phyloP scores from a whole-genome alignment of 2,329 filamentous ascomycete genomes.

The Aspergillus fumigatus region DNA sequence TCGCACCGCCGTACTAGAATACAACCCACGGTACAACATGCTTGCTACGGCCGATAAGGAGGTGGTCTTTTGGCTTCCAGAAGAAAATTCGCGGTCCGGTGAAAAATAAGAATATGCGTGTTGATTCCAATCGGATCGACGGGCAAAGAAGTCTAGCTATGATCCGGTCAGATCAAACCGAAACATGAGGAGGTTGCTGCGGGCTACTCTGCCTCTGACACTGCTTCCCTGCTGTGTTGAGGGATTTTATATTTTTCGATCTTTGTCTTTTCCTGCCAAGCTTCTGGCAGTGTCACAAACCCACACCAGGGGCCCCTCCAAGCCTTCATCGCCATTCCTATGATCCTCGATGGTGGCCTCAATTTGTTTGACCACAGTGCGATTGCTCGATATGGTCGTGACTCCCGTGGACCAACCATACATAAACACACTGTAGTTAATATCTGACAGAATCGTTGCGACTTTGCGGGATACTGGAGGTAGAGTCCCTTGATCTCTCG shows the following conservation, averaged over 20 bases:
- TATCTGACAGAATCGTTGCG: slow-evolving; percentile 49
- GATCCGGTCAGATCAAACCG: not conserved
- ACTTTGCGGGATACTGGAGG: slow-evolving; percentile 44
- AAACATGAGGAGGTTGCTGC: not conserved
- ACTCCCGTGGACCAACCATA: slow-evolving; percentile 62
- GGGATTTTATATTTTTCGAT: slow-evolving; percentile 27
- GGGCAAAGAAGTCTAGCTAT: not conserved
- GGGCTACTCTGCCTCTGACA: not conserved
- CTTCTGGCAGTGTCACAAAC: slow-evolving; percentile 61
- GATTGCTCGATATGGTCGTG: slow-evolving; percentile 69
- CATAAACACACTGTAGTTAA: slow-evolving; percentile 67
- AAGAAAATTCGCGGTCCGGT: slow-evolving; percentile 44
- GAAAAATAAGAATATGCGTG: slow-evolving; percentile 25
- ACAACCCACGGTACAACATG: slow-evolving; percentile 89
- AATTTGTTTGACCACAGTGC: slow-evolving; percentile 62
- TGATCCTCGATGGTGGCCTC: slow-evolving; percentile 55
- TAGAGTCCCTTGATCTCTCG: slow-evolving; percentile 35
- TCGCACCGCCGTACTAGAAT: slow-evolving; percentile 70
- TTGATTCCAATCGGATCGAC: not conserved
- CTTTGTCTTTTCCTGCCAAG: slow-evolving; percentile 63
- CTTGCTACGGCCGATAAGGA: slow-evolving; percentile 87
- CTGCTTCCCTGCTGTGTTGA: not conserved
- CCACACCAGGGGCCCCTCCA: slow-evolving; percentile 60
- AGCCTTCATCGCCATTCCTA: slow-evolving; percentile 43
- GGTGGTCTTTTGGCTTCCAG: slow-evolving; percentile 71